These are phyloP conservation scores for Phytophthora megakarya DNA, from an alignment of 352 stramenopile genomes.

Conservation along the genomic window DNA sequence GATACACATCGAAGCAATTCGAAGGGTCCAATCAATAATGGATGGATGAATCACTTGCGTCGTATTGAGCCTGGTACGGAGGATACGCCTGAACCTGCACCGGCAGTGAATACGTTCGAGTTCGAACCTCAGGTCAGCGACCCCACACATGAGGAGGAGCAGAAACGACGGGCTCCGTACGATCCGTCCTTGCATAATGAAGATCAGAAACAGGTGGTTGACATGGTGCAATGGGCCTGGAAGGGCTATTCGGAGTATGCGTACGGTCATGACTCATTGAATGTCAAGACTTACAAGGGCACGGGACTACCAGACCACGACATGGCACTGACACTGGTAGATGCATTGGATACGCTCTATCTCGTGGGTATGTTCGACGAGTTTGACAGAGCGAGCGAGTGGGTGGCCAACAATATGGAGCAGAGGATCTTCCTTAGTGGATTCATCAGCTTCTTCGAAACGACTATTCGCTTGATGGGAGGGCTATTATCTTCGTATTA, in stretches of 20 bases:
- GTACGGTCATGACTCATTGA: slow-evolving; percentile 74
- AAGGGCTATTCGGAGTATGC: slow-evolving; percentile 74
- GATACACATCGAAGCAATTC: slow-evolving; percentile 1
- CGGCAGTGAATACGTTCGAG: slow-evolving; percentile 10
- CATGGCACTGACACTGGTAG: slow-evolving; percentile 80
- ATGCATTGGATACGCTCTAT: slow-evolving; percentile 81
- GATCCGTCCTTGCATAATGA: slow-evolving; percentile 51
- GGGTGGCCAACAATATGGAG: slow-evolving; percentile 70
- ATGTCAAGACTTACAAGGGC: slow-evolving; percentile 63
- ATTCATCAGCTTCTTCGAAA: slow-evolving; percentile 83
- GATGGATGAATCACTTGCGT: slow-evolving; percentile 49
- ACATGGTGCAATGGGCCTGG: slow-evolving; percentile 82
- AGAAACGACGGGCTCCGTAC: slow-evolving; percentile 45
- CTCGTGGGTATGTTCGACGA: slow-evolving; percentile 79
- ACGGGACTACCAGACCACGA: slow-evolving; percentile 64
- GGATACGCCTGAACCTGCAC: slow-evolving; percentile 12
- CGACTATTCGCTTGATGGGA: slow-evolving; percentile 77
- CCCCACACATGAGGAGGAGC: slow-evolving; percentile 40
- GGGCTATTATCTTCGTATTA: slow-evolving; percentile 74
- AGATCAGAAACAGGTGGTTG: slow-evolving; percentile 63
- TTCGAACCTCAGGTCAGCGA: slow-evolving; percentile 33
- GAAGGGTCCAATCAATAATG: slow-evolving; percentile 22
- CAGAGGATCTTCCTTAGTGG: slow-evolving; percentile 62
- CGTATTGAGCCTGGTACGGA: slow-evolving; percentile 32
- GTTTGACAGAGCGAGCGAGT: slow-evolving; percentile 71